These are phyloP conservation scores for Mycena crocata DNA, from an alignment of 768 basidiomycete species.

Conservation along the genomic window DNA sequence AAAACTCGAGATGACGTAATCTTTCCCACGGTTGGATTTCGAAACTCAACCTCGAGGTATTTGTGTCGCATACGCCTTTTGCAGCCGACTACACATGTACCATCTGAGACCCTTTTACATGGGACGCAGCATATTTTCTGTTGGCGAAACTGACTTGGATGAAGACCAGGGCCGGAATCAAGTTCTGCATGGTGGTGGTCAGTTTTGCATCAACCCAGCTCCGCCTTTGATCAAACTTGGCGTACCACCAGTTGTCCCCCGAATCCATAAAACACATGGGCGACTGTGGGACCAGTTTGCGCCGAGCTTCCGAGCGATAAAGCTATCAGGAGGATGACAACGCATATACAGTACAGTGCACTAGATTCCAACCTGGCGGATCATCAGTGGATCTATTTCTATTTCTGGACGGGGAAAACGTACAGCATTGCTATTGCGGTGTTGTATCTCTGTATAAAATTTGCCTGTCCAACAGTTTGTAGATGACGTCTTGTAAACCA, in stretches of 20 bases:
- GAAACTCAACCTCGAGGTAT: no score
- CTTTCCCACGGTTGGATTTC: no score
- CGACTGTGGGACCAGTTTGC: not conserved
- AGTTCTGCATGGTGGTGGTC: not conserved
- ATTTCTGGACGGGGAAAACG: not conserved
- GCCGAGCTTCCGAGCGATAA: not conserved
- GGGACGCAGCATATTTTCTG: no score
- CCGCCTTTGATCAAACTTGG: not conserved
- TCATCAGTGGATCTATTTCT: not conserved
- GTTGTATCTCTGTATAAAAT: conserved; percentile 8
- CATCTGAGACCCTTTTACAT: no score
- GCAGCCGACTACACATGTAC: no score
- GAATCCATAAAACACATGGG: not conserved
- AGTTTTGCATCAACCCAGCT: not conserved
- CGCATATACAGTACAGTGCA: not conserved
- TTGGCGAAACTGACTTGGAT: not conserved
- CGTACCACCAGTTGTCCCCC: not conserved
- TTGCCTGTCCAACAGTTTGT: not conserved
- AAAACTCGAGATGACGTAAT: no score
- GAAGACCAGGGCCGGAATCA: not conserved
- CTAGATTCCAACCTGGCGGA: not conserved
- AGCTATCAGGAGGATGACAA: not conserved
- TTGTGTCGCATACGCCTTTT: no score
- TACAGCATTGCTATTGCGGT: conserved; percentile 13
- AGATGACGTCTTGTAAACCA: conserved; percentile 15